These are phyloP conservation scores for Sugiyamaella marilandica DNA, from an alignment of 805 yeast species.

Conservation along the genomic window DNA sequence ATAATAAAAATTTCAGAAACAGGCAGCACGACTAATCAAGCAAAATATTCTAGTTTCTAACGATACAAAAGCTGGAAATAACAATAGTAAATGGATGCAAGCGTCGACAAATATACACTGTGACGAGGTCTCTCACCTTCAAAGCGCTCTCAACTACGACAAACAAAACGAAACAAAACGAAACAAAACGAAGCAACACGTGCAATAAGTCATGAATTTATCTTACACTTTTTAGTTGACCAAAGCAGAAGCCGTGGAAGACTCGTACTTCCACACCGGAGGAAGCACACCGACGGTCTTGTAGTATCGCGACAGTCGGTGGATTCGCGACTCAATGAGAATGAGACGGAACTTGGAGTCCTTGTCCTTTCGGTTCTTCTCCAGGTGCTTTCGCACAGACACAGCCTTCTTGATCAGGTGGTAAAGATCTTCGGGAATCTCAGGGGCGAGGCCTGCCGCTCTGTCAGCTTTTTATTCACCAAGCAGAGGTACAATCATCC, in stretches of 20 bases:
- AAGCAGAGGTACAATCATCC: constrained; percentile 30
- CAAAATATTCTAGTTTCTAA: too few relatives aligned
- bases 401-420: constrained; percentile 99
- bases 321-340: constrained; percentile 99
- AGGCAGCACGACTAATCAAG: too few relatives aligned
- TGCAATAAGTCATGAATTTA: background rate
- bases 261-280: constrained; percentile 99
- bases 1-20: too few relatives aligned
- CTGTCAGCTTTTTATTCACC: constrained; percentile 31
- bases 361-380: constrained; percentile 99
- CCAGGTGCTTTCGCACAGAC: constrained; percentile 99
- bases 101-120: too few relatives aligned
- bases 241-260: constrained; percentile 99
- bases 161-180: too few relatives aligned
- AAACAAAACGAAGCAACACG: too few relatives aligned
- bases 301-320: constrained; percentile 99
- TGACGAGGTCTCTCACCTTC: too few relatives aligned
- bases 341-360: constrained; percentile 99
- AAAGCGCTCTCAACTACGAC: too few relatives aligned
- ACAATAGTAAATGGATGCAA: too few relatives aligned
- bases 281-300: constrained; percentile 98
- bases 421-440: constrained; percentile 99
- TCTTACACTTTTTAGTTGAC: constrained; percentile 64
- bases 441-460: constrained; percentile 79
- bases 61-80: too few relatives aligned